These are phyloP conservation scores for Cladobotryum mycophilum DNA, from an alignment of 2,329 filamentous ascomycete species.

Conservation along the genomic window DNA sequence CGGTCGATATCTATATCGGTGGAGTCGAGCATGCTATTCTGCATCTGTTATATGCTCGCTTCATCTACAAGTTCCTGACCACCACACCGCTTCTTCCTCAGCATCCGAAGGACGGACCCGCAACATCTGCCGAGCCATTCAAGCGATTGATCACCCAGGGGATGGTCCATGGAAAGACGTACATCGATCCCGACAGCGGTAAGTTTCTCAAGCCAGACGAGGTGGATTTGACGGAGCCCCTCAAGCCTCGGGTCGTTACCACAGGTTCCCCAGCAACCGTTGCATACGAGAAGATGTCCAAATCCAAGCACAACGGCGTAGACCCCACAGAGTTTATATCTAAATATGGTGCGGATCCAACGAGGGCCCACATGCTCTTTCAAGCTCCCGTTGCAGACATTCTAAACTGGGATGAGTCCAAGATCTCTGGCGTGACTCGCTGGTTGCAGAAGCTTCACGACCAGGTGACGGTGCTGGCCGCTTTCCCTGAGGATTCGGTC, in stretches of 20 bases:
- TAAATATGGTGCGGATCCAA: conserved; percentile 75
- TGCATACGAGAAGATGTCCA: conserved; percentile 88
- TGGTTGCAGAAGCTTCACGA: conserved; percentile 69
- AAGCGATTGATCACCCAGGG: conserved; percentile 78
- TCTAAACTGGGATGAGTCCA: conserved; percentile 80
- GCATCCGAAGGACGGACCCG: conserved; percentile 23
- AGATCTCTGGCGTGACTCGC: conserved; percentile 73
- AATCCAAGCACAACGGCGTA: conserved; percentile 89
- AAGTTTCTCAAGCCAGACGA: conserved; percentile 72
- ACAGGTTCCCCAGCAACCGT: conserved; percentile 54
- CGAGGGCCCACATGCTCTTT: conserved; percentile 81
- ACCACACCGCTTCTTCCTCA: conserved; percentile 44
- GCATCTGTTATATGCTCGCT: conserved; percentile 81
- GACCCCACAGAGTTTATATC: conserved; percentile 68
- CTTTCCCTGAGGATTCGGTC: conserved; percentile 8
- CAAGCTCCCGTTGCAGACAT: conserved; percentile 79
- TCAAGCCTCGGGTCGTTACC: conserved; percentile 53
- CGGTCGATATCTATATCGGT: conserved; percentile 83
- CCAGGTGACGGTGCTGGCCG: conserved; percentile 35
- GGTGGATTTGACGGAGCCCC: conserved; percentile 55
- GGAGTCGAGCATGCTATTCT: conserved; percentile 88
- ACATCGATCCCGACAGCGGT: conserved; percentile 65
- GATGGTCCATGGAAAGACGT: conserved; percentile 89
- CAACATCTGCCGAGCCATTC: conserved; percentile 63
- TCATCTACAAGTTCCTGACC: conserved; percentile 81